Evolutionary conservation across 225 moss, liverwort and hornwort species (phyloP).

Genomic region (Bryoerythrophyllum caledonicum): DNA sequence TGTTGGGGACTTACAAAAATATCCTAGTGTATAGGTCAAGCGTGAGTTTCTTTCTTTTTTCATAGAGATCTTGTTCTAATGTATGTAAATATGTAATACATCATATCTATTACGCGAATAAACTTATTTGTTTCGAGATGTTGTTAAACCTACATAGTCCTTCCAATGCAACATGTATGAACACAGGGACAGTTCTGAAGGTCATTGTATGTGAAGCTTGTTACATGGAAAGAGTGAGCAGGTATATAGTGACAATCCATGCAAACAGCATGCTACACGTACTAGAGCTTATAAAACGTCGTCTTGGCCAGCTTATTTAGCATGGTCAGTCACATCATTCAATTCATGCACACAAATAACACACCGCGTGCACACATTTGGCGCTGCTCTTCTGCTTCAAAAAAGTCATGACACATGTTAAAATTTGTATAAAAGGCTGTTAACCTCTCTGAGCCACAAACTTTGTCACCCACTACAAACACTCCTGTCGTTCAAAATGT

Average conservation of each 20-base stretch:
- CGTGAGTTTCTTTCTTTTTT: too few species aligned
- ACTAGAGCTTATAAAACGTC: not conserved
- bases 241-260: not conserved
- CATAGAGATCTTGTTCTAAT: too few species aligned
- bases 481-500: too few species aligned
- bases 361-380: conserved; percentile 4
- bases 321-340: conserved; percentile 30
- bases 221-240: not conserved
- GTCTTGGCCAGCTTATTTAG: conserved; percentile 1
- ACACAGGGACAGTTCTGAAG: too few species aligned
- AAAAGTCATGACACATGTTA: not conserved
- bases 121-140: too few species aligned
- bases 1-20: too few species aligned
- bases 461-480: too few species aligned
- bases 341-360: not conserved
- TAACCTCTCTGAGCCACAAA: not conserved
- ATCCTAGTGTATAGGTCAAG: too few species aligned
- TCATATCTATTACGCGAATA: too few species aligned
- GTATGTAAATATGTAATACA: too few species aligned
- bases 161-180: too few species aligned
- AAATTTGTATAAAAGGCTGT: not conserved
- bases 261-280: conserved; percentile 9
- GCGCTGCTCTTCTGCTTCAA: not conserved
- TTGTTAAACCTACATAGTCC: too few species aligned
- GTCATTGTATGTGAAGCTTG: not conserved